Conservation (phyloP, 2,329 filamentous ascomycete species). For the Neurospora crassa region DNA sequence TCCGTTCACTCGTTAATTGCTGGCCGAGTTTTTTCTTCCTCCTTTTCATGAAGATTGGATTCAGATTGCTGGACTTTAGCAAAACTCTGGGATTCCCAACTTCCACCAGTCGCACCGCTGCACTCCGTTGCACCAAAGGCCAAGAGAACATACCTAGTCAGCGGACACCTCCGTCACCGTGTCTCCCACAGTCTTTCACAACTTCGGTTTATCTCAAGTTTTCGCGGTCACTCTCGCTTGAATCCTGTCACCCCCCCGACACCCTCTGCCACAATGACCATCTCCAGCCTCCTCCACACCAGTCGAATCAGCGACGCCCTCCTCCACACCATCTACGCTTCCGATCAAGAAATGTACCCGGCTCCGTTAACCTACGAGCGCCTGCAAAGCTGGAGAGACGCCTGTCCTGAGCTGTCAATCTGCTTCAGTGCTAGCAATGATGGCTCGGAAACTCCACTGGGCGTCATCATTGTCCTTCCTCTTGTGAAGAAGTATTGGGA, state of each 20-base stretch:
- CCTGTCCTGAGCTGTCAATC: constrained; percentile 20
- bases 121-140: not conserved
- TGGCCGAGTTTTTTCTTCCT: not conserved
- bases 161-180: not conserved
- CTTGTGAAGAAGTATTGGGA: constrained; percentile 19
- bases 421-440: constrained; percentile 13
- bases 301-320: constrained; percentile 10
- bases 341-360: constrained; percentile 27
- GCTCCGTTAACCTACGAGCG: constrained; percentile 22
- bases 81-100: too few species aligned
- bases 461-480: constrained; percentile 24
- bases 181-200: not conserved
- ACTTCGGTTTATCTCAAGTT: not conserved
- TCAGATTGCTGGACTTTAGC: not conserved
- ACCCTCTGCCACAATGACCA: not conserved
- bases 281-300: not conserved
- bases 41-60: not conserved
- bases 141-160: rapidly evolving
- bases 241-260: not conserved
- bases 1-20: not conserved
- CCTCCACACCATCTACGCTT: constrained; percentile 18
- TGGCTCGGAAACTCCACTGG: constrained; percentile 5
- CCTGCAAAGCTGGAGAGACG: constrained; percentile 21
- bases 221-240: not conserved
- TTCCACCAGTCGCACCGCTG: not conserved